Evolutionary conservation across 306 rosid species (phyloP).

Genomic region (Vigna angularis): DNA sequence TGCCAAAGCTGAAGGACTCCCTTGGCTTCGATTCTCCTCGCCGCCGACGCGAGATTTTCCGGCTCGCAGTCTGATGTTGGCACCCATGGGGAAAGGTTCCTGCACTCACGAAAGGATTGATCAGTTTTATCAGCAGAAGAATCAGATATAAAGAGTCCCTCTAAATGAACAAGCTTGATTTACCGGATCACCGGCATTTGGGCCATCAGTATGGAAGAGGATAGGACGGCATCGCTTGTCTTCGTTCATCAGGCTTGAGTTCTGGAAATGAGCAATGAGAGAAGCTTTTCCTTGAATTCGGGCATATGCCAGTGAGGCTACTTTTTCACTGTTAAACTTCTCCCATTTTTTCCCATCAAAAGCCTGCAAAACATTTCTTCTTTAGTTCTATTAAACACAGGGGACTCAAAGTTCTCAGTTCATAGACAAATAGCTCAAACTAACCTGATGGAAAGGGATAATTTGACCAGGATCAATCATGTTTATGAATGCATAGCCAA

Average conservation of each 20-base stretch:
- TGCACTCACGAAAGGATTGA: constrained; percentile 36
- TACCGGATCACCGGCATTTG: constrained; percentile 84
- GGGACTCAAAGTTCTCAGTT: neutral
- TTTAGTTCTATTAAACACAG: constrained; percentile 16
- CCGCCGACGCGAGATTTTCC: constrained; percentile 59
- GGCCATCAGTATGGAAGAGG: constrained; percentile 78
- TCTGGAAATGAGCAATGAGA: constrained; percentile 77
- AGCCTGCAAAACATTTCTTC: constrained; percentile 55
- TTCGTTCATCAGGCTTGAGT: constrained; percentile 78
- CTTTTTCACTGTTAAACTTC: constrained; percentile 85
- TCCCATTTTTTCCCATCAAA: constrained; percentile 85
- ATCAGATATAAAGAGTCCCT: neutral
- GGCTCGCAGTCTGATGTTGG: constrained; percentile 59
- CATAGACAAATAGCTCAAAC: constrained; percentile 5
- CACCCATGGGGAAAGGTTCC: constrained; percentile 85
- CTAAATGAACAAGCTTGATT: constrained; percentile 22
- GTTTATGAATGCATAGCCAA: constrained; percentile 84
- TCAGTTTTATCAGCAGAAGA: constrained; percentile 33
- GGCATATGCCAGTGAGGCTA: constrained; percentile 80
- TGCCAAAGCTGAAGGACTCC: constrained; percentile 51
- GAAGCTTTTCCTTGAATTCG: constrained; percentile 79
- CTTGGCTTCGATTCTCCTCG: constrained; percentile 60
- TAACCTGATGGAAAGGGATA: constrained; percentile 72
- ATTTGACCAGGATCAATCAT: constrained; percentile 74
- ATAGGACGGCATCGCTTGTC: constrained; percentile 85